Evolutionary conservation across 495 filamentous ascomycete species (phyloP).

Genomic region (Aspergillus ostianus): DNA sequence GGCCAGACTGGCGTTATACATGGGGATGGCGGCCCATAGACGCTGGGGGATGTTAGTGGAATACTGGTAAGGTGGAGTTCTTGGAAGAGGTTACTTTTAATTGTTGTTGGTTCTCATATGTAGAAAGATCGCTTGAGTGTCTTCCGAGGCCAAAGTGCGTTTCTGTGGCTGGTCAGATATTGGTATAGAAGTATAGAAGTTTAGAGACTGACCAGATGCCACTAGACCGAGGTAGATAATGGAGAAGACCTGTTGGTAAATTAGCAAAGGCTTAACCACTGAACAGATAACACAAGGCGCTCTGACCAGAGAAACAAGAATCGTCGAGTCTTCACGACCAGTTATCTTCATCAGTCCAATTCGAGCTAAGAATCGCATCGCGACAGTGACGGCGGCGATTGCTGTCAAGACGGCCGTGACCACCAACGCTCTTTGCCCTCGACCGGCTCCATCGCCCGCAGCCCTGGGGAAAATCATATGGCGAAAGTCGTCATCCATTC

Average conservation of each 20-base stretch:
- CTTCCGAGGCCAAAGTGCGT: constrained; percentile 32
- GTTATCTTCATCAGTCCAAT: constrained; percentile 35
- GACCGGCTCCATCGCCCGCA: constrained; percentile 20
- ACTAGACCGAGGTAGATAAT: constrained; percentile 36
- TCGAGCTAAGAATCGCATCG: constrained; percentile 36
- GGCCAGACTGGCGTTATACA: constrained; percentile 40
- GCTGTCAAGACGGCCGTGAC: constrained; percentile 35
- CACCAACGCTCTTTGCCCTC: constrained; percentile 35
- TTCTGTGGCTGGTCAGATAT: constrained; percentile 23
- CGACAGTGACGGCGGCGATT: constrained; percentile 28
- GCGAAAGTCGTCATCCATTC: constrained; percentile 20
- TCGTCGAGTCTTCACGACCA: constrained; percentile 39
- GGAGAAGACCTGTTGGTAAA: constrained; percentile 21
- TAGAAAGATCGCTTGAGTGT: constrained; percentile 23
- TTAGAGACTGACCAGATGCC: constrained; percentile 27
- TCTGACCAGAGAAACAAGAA: constrained; percentile 31
- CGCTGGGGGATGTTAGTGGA: constrained; percentile 17
- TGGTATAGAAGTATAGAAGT: background rate
- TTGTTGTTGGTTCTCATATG: constrained; percentile 23
- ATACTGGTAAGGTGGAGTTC: background rate
- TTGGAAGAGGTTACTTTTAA: constrained; percentile 26
- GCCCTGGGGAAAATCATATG: constrained; percentile 15
- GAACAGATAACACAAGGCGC: background rate
- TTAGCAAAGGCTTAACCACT: constrained; percentile 4
- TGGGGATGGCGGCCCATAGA: constrained; percentile 41